Evolutionary conservation across 2,329 filamentous ascomycete species (phyloP), one percentile per base, ranked within the genome.

Genomic region (Macrophomina pseudophaseolina): DNA sequence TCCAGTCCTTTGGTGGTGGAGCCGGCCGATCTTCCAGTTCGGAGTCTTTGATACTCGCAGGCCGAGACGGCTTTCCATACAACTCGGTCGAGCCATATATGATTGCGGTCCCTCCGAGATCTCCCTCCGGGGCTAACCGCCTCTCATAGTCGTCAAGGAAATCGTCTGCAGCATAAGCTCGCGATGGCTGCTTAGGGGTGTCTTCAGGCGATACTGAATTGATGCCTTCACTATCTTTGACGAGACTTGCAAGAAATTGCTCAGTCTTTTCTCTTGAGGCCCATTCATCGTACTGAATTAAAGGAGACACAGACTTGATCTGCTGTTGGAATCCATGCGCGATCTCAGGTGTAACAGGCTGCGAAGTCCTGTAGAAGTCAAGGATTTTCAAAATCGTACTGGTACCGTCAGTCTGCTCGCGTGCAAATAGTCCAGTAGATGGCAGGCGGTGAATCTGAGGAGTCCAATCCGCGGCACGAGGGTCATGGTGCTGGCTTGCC

Each of bases 181-280:
- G 72, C 69, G 58, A 76, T 54, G 49, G 51, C 42, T 62, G 64
- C 65, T 59, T 68, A 9, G 56, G 67, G 14, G 64, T 68, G n/a
- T 66, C 51, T 23, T 64, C 64, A 23, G 65, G 56, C n/a, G 52
- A 64, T 16, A 49, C 12, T 8, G 48, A 52, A 40, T 42, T 42
- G 40, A 52, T 44, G 30, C 33, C 35, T 12, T 35, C 23, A 18
- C n/a, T 58, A 14, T 78, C 76, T 66, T 76, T 78, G 35, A 80
- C 66, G n/a, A 80, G 63, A 67, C 85, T 79, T 66, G 85, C 81
- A 5, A 87, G 74, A 72, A 85, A 87, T n/a, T 85, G 79, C 68
- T 85, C 83, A 3, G 83, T 85, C 2, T 84, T 83, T 66, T 84
- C 83, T 66, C 83, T 84, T 1, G 84, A 83, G 62, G 85, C 83